These are phyloP conservation scores for Adiantum capillusveneris DNA, from an alignment of 75 land plant genomes.

Conservation along the genomic window DNA sequence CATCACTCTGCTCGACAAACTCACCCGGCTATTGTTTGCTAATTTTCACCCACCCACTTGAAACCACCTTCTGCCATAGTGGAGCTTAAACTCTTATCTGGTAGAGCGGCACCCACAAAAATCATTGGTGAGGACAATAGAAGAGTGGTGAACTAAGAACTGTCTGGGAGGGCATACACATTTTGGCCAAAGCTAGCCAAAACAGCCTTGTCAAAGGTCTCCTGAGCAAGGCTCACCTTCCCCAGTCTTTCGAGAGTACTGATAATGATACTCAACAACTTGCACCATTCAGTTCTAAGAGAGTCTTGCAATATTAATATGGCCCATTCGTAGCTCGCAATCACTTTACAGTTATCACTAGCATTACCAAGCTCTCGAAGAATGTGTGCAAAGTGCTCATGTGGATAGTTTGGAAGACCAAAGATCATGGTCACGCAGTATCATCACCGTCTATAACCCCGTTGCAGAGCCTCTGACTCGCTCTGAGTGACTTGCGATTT, in stretches of 20 bases:
- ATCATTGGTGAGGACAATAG: too few species aligned
- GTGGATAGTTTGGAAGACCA: constrained; percentile 28
- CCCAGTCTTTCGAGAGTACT: constrained; percentile 79
- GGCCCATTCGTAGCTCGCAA: constrained; percentile 66
- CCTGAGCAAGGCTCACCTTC: constrained; percentile 59
- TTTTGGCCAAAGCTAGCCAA: constrained; percentile 73
- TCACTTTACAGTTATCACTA: constrained; percentile 56
- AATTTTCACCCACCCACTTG: too few species aligned
- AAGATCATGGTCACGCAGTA: too few species aligned
- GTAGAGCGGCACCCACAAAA: too few species aligned
- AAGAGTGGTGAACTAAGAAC: too few species aligned
- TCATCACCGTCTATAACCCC: too few species aligned
- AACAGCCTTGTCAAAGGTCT: constrained; percentile 46
- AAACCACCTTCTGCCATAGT: too few species aligned
- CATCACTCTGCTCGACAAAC: too few species aligned
- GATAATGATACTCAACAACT: constrained; percentile 67
- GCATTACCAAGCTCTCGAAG: constrained; percentile 79
- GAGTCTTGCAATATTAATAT: constrained; percentile 43
- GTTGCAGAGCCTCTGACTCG: too few species aligned
- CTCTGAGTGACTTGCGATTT: too few species aligned
- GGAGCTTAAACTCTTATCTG: too few species aligned
- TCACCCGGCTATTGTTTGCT: too few species aligned
- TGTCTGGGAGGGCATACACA: constrained; percentile 69
- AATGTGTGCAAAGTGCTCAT: constrained; percentile 73
- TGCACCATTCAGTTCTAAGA: constrained; percentile 44